phyloP scores from a whole-genome alignment of 805 yeast species.

The Suhomyces sp. region DNA sequence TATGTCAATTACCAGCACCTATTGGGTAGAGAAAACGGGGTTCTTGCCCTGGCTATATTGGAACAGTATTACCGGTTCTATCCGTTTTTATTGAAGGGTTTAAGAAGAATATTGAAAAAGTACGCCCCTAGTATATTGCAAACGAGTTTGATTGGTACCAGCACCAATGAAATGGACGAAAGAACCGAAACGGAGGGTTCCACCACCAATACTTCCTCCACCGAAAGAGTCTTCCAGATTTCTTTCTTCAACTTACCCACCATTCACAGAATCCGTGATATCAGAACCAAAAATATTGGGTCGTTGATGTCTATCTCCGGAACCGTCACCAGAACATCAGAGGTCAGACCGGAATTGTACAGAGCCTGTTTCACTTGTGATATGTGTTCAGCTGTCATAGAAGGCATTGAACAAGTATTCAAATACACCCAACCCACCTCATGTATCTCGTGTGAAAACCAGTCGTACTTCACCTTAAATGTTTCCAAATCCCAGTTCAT shows the following conservation, averaged over 20 bases:
- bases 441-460: slow-evolving; percentile 88
- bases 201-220: slow-evolving; percentile 42
- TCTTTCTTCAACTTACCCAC: slow-evolving; percentile 85
- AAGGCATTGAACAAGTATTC: slow-evolving; percentile 89
- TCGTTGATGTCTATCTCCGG: slow-evolving; percentile 82
- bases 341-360: slow-evolving; percentile 92
- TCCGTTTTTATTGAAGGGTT: slow-evolving; percentile 77
- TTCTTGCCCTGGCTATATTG: slow-evolving; percentile 81
- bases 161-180: slow-evolving; percentile 31
- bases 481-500: slow-evolving; percentile 81
- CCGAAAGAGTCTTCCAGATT: slow-evolving; percentile 81
- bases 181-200: slow-evolving; percentile 35
- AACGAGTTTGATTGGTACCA: slow-evolving; percentile 43
- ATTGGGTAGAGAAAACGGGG: slow-evolving; percentile 74
- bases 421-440: slow-evolving; percentile 92
- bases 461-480: slow-evolving; percentile 79
- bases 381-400: slow-evolving; percentile 77
- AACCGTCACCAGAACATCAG: slow-evolving; percentile 93
- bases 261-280: slow-evolving; percentile 80
- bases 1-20: slow-evolving; percentile 86
- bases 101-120: slow-evolving; percentile 68
- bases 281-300: slow-evolving; percentile 87
- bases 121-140: slow-evolving; percentile 67
- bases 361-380: slow-evolving; percentile 88
- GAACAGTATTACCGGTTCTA: slow-evolving; percentile 92